Evolutionary conservation across 192 early-diverging fungal species (phyloP).

Genomic region (Chytriomyces sp.): DNA sequence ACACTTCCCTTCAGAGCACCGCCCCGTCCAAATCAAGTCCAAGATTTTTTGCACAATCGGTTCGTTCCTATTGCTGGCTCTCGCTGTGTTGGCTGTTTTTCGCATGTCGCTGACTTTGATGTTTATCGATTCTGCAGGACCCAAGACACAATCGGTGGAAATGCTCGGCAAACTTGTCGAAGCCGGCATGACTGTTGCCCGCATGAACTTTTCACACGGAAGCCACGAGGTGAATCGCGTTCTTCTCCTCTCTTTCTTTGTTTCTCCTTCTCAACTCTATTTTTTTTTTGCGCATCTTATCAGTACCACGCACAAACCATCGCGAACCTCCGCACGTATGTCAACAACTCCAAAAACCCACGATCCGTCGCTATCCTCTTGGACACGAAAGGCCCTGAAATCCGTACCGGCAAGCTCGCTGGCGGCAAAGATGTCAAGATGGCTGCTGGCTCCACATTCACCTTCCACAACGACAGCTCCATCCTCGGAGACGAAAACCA

Average conservation of each 20-base stretch:
- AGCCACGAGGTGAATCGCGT: constrained; percentile 50
- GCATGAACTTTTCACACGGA: constrained; percentile 67
- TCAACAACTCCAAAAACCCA: constrained; percentile 43
- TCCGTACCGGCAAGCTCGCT: constrained; percentile 63
- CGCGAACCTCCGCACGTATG: constrained; percentile 48
- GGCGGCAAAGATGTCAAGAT: constrained; percentile 51
- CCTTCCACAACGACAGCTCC: constrained; percentile 59
- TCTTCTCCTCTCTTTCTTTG: background rate
- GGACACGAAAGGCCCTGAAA: constrained; percentile 67
- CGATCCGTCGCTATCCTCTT: constrained; percentile 56
- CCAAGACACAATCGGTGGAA: constrained; percentile 60
- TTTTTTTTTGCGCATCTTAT: background rate
- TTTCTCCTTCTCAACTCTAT: background rate
- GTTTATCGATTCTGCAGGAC: constrained; percentile 34
- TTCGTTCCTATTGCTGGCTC: constrained; percentile 2
- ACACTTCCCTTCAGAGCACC: constrained; percentile 31
- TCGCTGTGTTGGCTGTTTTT: background rate
- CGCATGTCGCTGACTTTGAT: background rate
- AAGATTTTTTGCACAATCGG: constrained; percentile 66
- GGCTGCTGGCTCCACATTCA: constrained; percentile 48
- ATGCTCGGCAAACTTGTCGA: constrained; percentile 53
- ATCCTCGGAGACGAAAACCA: constrained; percentile 56
- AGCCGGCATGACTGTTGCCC: constrained; percentile 60
- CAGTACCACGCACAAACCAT: constrained; percentile 60
- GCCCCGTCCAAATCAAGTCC: constrained; percentile 58